Conservation (phyloP, 2,329 filamentous ascomycete species). For the Huntiella decipiens region DNA sequence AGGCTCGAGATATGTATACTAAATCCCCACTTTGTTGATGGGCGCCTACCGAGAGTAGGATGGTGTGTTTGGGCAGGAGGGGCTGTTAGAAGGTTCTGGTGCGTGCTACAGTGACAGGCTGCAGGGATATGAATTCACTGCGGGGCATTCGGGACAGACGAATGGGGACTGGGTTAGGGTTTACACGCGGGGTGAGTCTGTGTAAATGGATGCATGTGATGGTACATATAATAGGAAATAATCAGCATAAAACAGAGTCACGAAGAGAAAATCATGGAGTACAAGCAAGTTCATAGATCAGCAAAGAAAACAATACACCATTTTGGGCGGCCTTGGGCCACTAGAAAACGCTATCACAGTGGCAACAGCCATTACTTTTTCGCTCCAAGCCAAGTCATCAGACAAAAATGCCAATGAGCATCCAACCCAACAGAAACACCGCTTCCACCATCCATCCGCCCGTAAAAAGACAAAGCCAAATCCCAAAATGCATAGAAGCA, state of each 20-base stretch:
- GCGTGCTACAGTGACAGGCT: neutral
- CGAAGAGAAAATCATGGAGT: neutral
- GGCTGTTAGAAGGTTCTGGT: constrained; percentile 1
- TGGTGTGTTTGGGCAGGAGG: too few relatives aligned
- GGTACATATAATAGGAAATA: neutral
- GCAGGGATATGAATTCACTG: neutral
- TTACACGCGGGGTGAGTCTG: neutral
- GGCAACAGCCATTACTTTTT: neutral
- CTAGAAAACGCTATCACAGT: neutral
- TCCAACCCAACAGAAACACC: too few relatives aligned
- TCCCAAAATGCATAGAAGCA: neutral
- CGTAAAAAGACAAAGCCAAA: neutral
- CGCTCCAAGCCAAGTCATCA: neutral
- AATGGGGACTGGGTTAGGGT: too few relatives aligned
- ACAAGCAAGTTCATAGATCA: neutral
- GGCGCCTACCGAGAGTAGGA: too few relatives aligned
- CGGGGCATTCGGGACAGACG: neutral
- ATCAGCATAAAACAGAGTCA: too few relatives aligned
- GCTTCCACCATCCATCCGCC: too few relatives aligned
- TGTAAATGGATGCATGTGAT: neutral
- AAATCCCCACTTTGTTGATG: too few relatives aligned
- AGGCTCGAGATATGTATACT: too few relatives aligned
- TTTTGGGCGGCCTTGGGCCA: neutral
- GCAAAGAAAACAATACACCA: neutral
- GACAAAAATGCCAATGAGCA: neutral